phyloP scores from a whole-genome alignment of 129 eudicot species.

The Gnaphalium uliginosum region DNA sequence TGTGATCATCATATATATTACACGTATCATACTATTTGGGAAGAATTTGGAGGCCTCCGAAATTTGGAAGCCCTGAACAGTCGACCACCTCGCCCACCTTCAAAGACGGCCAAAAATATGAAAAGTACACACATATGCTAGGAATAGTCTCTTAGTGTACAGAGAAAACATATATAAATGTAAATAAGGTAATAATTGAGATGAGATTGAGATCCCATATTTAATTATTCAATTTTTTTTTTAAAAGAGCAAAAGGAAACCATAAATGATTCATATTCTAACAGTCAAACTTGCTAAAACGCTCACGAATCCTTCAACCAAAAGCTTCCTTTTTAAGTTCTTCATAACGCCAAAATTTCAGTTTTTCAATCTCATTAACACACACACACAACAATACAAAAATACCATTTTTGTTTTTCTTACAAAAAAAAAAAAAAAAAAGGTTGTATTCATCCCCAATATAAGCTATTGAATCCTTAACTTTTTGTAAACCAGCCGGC shows the following conservation, averaged over 20 bases:
- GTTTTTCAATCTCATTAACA: constrained; percentile 4
- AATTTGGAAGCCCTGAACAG: too few relatives aligned
- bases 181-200: too few relatives aligned
- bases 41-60: too few relatives aligned
- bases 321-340: constrained; percentile 7
- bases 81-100: too few relatives aligned
- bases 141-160: too few relatives aligned
- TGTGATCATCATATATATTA: too few relatives aligned
- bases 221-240: background rate
- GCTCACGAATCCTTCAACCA: constrained; percentile 34
- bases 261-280: constrained; percentile 29
- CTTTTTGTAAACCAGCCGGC: constrained; percentile 39
- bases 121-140: too few relatives aligned
- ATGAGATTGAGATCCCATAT: too few relatives aligned
- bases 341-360: constrained; percentile 30
- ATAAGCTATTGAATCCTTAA: constrained; percentile 23
- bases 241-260: constrained; percentile 16
- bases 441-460: constrained; percentile 26
- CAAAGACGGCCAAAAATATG: too few relatives aligned
- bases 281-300: constrained; percentile 44
- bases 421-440: background rate
- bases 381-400: constrained; percentile 24
- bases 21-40: too few relatives aligned
- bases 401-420: constrained; percentile 8
- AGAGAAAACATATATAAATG: too few relatives aligned